phyloP scores from a whole-genome alignment of 192 early-diverging fungal species.

The Gonapodya prolifera region DNA sequence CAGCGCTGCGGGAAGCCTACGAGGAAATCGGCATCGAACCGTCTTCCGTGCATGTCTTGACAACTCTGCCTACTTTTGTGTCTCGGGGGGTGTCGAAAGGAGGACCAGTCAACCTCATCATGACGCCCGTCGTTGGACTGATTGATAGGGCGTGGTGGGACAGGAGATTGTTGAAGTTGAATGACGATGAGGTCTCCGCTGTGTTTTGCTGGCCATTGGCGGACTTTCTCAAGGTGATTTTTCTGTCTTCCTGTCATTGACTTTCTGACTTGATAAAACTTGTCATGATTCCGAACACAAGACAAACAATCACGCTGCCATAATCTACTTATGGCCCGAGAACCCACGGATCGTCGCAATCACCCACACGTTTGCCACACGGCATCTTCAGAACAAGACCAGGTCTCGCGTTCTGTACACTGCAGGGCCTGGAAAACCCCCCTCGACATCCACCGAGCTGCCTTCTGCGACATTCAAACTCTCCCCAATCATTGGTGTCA shows the following conservation, averaged over 20 bases:
- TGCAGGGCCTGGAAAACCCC: neutral
- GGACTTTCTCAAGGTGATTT: neutral
- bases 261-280: neutral
- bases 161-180: neutral
- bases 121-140: slow-evolving; percentile 1
- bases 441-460: neutral
- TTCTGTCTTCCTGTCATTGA: too few relatives aligned
- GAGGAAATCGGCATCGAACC: neutral
- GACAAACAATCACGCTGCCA: neutral
- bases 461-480: neutral
- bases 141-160: neutral
- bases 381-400: neutral
- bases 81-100: neutral
- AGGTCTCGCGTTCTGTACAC: neutral
- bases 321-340: slow-evolving; percentile 4
- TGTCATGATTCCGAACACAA: neutral
- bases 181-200: neutral
- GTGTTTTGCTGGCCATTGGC: neutral
- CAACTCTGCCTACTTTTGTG: neutral
- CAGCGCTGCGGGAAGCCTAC: neutral
- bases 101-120: neutral
- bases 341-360: neutral
- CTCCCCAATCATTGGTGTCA: neutral
- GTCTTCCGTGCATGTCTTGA: neutral
- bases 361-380: slow-evolving; percentile 1